A percentile compares a stretch with the other conserved stretches of the same genome.
phyloP scores from a whole-genome alignment of 2,329 filamentous ascomycete species.

The Fusarium nisikadoi region DNA sequence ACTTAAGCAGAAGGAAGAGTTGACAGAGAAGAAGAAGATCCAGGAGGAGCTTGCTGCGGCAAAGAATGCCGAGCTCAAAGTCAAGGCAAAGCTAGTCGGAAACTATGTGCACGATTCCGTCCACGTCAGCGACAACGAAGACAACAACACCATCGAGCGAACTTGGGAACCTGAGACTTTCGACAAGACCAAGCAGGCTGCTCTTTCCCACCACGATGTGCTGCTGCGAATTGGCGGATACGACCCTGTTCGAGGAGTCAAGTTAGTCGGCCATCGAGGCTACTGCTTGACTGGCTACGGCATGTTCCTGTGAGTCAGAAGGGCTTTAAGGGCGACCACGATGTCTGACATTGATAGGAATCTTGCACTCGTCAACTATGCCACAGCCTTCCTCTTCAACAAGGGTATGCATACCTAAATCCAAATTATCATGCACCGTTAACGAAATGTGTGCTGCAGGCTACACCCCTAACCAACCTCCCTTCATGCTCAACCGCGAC shows the following conservation, averaged over 20 bases:
- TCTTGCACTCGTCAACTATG: constrained; percentile 94
- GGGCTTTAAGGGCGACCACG: not conserved
- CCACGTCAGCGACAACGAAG: constrained; percentile 85
- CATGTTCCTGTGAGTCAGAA: constrained; percentile 70
- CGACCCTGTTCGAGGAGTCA: constrained; percentile 90
- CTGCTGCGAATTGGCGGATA: constrained; percentile 89
- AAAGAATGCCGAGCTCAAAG: constrained; percentile 79
- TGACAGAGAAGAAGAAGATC: constrained; percentile 85
- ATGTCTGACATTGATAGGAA: constrained; percentile 58
- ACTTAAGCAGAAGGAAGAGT: constrained; percentile 77
- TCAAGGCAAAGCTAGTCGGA: constrained; percentile 83
- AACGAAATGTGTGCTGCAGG: constrained; percentile 54
- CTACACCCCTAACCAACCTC: constrained; percentile 85
- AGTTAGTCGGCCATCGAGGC: constrained; percentile 92
- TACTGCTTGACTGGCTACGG: constrained; percentile 94
- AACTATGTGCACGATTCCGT: constrained; percentile 83
- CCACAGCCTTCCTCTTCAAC: constrained; percentile 79
- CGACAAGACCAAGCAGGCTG: constrained; percentile 77
- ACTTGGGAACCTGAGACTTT: constrained; percentile 84
- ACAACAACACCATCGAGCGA: constrained; percentile 81
- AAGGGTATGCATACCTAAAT: constrained; percentile 29
- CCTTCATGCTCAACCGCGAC: constrained; percentile 93
- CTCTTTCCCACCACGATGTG: constrained; percentile 94
- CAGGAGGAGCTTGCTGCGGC: constrained; percentile 78
- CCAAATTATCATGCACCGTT: not conserved